A percentile compares a stretch with the other conserved stretches of the same genome.
Evolutionary conservation across 768 basidiomycete species (phyloP).

Genomic region (Calocybe gangraenosa): DNA sequence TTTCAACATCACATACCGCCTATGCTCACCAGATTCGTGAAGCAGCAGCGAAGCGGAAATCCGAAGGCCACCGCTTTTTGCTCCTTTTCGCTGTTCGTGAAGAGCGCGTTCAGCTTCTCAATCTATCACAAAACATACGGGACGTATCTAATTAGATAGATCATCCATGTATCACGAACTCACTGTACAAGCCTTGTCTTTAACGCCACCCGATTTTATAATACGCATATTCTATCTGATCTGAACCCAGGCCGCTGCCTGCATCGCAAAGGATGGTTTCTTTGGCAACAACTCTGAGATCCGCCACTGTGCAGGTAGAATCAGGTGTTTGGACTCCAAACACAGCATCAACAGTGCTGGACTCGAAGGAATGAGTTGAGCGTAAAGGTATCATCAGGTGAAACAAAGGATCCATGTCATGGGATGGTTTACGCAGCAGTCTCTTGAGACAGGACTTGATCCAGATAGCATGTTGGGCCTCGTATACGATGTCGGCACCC

Average conservation of each 20-base stretch:
- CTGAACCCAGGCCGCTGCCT: slow-evolving; percentile 28
- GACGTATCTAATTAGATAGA: slow-evolving; percentile 16
- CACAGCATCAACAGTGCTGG: slow-evolving; percentile 48
- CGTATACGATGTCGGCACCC: slow-evolving; percentile 83
- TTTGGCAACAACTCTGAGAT: slow-evolving; percentile 49
- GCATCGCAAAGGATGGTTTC: slow-evolving; percentile 55
- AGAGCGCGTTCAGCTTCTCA: slow-evolving; percentile 62
- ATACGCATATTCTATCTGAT: slow-evolving; percentile 66
- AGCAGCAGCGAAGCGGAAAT: slow-evolving; percentile 53
- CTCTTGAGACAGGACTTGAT: slow-evolving; percentile 55
- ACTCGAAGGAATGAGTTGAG: neutral
- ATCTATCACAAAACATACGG: slow-evolving; percentile 23
- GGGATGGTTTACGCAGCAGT: slow-evolving; percentile 36
- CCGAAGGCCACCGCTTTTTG: slow-evolving; percentile 59
- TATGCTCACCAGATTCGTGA: slow-evolving; percentile 72
- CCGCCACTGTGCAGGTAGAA: neutral
- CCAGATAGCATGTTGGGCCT: slow-evolving; percentile 66
- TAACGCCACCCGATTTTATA: slow-evolving; percentile 69
- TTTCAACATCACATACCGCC: slow-evolving; percentile 52
- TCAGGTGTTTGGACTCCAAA: slow-evolving; percentile 30
- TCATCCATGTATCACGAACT: slow-evolving; percentile 2
- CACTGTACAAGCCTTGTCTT: slow-evolving; percentile 1
- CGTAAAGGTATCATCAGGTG: slow-evolving; percentile 60
- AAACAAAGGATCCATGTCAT: slow-evolving; percentile 34
- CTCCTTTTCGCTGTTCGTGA: slow-evolving; percentile 66